Percentiles rank a stretch among this genome's conserved stretches.
These are phyloP conservation scores for Trichoderma harzianum DNA, from an alignment of 2,329 filamentous ascomycete genomes.

Conservation along the genomic window DNA sequence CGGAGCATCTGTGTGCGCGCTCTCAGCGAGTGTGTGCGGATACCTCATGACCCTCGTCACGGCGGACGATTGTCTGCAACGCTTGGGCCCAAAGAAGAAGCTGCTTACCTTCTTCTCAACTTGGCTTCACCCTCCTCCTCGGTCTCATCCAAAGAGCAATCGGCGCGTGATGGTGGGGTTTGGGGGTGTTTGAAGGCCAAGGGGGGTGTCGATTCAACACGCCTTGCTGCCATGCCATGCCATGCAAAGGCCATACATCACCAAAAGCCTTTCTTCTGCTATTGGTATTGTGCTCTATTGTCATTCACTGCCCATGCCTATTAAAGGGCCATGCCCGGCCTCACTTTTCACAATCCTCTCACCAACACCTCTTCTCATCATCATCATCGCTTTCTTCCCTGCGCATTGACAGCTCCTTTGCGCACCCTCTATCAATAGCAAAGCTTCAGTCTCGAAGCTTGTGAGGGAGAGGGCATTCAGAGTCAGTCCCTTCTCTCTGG, in stretches of 20 bases:
- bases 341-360: constrained; percentile 11
- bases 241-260: background rate
- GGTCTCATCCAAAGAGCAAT: constrained; percentile 19
- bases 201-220: constrained; percentile 16
- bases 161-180: constrained; percentile 20
- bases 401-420: background rate
- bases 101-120: constrained; percentile 6
- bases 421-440: constrained; percentile 6
- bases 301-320: constrained; percentile 18
- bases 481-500: constrained; percentile 6
- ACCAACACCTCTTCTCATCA: constrained; percentile 12
- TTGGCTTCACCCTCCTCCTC: constrained; percentile 18
- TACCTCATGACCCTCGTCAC: constrained; percentile 19
- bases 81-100: constrained; percentile 19
- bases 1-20: constrained; percentile 13
- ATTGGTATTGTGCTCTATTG: background rate
- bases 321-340: constrained; percentile 17
- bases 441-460: constrained; percentile 6
- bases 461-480: constrained; percentile 15
- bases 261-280: background rate
- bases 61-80: constrained; percentile 11
- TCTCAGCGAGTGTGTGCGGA: background rate
- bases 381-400: background rate
- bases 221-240: background rate
- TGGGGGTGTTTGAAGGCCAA: background rate